phyloP scores from a whole-genome alignment of 345 rosid species.

The Syzygium aqueum region DNA sequence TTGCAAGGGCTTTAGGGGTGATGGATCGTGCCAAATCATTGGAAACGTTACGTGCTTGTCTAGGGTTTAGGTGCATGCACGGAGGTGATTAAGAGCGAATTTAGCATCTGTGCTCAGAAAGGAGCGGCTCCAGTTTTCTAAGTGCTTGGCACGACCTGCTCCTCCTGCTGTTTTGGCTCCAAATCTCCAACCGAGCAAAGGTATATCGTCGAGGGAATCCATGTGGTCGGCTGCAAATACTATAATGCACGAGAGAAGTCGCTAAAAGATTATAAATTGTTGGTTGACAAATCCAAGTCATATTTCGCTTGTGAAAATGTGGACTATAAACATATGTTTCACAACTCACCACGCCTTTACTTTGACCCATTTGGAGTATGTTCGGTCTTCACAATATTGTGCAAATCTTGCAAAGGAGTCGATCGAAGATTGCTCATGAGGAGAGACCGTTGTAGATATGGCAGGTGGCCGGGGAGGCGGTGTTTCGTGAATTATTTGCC shows the following conservation, averaged over 20 bases:
- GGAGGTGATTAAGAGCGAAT: not conserved
- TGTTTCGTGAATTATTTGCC: not conserved
- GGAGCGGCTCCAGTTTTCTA: not conserved
- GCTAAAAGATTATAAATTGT: not conserved
- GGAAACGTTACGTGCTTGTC: not conserved
- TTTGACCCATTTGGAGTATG: not conserved
- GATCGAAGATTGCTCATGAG: not conserved
- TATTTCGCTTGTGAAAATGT: not conserved
- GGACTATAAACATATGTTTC: not conserved
- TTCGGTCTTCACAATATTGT: not conserved
- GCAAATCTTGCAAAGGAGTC: not conserved
- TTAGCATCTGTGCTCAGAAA: not conserved
- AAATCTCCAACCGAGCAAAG: not conserved
- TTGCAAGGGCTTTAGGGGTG: not conserved
- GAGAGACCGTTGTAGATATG: not conserved
- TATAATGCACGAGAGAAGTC: not conserved
- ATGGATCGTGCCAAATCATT: not conserved
- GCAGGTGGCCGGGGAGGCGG: not conserved
- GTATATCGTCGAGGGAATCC: not conserved
- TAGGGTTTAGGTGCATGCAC: not conserved
- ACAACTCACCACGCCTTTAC: not conserved
- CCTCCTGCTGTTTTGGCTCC: not conserved
- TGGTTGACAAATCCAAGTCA: not conserved
- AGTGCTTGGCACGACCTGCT: not conserved
- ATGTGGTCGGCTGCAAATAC: not conserved